Base-by-base conservation (phyloP, 2,329 filamentous ascomycete genomes). In the Zarea fungicola region DNA sequence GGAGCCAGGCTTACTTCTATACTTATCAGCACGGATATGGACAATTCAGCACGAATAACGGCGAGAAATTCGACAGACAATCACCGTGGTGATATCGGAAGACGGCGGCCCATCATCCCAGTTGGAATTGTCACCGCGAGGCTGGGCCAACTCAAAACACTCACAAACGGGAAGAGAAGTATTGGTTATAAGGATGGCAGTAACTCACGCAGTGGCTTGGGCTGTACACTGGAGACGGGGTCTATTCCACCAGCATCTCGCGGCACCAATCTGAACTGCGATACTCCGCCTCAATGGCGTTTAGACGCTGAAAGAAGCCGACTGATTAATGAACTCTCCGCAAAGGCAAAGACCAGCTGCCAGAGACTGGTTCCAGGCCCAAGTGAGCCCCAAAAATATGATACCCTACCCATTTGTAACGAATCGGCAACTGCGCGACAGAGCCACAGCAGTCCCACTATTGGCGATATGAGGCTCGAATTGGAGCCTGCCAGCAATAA, bases 141-240 rank as follows among this genome's bases (percentile, higher is more conserved):
- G 14, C 21, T 47, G 11, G 49, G 39, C 19, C 49, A 51, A 37
- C 26, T 51, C 19, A 47, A 31, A 16, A 37, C 37, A 18, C 23
- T 48, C 26, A 28, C 29, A 6, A 32, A 37, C 29, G 42, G 43
- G n/a, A 28, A 34, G 10, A 32, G 32, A 19, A 42, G 43, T 39
- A 39, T 42, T 48, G 18, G 37, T 13, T 23, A 42, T 6, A 34
- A 25, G 9, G 6, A 29, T 23, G 40, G 51, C 57, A 58, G 45
- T 52, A 55, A 51, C 51, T 62, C 52, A 55, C 57, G 55, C 29
- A 50, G 44, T 8, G 56, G 53, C 29, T 51, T 46, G 44, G 50
- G 50, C 21, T 42, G 49, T 22, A 50, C 46, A 44, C 35, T 50
- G 37, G 48, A 53, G 3, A 45, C 40, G 18, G 48, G 51, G 35